Evolutionary conservation across 2,329 filamentous ascomycete genomes (phyloP), one percentile per base, ranked within the genome.

Genomic region (Alternaria triticina): DNA sequence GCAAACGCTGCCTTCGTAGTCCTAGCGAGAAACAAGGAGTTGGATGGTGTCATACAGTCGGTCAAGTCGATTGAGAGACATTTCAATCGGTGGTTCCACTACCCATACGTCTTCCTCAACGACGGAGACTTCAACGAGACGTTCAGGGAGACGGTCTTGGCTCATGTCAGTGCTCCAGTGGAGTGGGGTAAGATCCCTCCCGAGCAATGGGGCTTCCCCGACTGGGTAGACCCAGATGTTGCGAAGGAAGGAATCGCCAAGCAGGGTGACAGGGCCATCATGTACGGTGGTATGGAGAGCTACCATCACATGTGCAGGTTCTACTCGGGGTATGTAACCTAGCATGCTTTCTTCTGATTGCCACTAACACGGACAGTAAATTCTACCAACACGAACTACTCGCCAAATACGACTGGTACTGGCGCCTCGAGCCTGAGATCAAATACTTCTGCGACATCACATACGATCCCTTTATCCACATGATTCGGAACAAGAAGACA

Each of bases 361-460:
- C 12, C 27, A 40, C 73, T 76, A 61, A 78, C 51, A 17, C 28
- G 7, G 54, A 30, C 60, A 90, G 93, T 46, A 96, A 96, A 83
- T 99, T 99, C 83, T 99, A 96, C 86, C 97, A 97, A 81, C 96
- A 99, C 79, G 91, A 94, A 68, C 88, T 98, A 33, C 87, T 99
- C 49, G 88, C 92, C 77, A 98, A 98, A 82, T 99, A 98, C 82
- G 94, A 98, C 78, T 99, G 96, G 96, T 99, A 99, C 85, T 99
- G 96, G 96, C 93, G 96, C 68, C 85, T 99, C 73, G 96, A 99
- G 86, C 96, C 96, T 69, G 96, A 99, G 82, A 98, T 99, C 88
- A 97, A 95, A 84, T 99, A 98, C 84, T 99, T 99, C 84, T 99
- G 96, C 82, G 96, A 99, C 79, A 98, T 99, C 72, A 99, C 96